A percentile compares a stretch with the other conserved stretches of the same genome.
phyloP scores from a whole-genome alignment of 2,329 filamentous ascomycete genomes.

The Arthroderma uncinatum region DNA sequence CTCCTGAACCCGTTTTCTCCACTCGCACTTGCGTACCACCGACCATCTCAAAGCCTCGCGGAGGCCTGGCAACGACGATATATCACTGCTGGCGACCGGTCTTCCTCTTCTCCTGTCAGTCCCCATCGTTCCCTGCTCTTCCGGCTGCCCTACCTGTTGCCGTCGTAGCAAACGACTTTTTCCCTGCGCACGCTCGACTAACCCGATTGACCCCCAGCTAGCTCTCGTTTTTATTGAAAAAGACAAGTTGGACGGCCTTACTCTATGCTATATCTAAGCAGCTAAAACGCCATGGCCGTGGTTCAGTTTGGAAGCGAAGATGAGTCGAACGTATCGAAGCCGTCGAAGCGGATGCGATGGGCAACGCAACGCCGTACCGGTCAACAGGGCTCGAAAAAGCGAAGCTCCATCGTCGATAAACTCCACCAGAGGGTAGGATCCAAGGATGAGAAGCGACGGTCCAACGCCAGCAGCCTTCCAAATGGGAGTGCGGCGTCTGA shows the following conservation, averaged over 20 bases:
- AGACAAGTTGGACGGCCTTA: background rate
- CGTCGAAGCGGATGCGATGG: conserved; percentile 79
- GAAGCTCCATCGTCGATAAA: conserved; percentile 69
- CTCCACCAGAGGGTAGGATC: conserved; percentile 51
- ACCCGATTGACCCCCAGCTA: too few species aligned
- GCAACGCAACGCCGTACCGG: conserved; percentile 80
- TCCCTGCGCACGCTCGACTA: too few species aligned
- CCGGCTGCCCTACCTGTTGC: background rate
- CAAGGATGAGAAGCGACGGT: conserved; percentile 58
- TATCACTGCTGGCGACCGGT: background rate
- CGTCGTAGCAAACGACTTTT: too few species aligned
- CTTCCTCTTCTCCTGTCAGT: background rate
- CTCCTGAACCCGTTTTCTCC: conserved; percentile 5
- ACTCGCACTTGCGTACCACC: background rate
- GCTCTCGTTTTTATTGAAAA: background rate
- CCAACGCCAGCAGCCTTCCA: conserved; percentile 30
- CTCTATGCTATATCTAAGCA: background rate
- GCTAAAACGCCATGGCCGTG: conserved; percentile 26
- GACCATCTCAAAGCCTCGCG: background rate
- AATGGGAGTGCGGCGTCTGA: conserved; percentile 16
- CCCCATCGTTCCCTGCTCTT: background rate
- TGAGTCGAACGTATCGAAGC: conserved; percentile 42
- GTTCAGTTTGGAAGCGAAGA: conserved; percentile 26
- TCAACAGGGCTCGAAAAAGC: conserved; percentile 65
- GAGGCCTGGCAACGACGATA: background rate